Evolutionary conservation across 2,329 filamentous ascomycete species (phyloP).

Genomic region (Colletotrichum siamense): DNA sequence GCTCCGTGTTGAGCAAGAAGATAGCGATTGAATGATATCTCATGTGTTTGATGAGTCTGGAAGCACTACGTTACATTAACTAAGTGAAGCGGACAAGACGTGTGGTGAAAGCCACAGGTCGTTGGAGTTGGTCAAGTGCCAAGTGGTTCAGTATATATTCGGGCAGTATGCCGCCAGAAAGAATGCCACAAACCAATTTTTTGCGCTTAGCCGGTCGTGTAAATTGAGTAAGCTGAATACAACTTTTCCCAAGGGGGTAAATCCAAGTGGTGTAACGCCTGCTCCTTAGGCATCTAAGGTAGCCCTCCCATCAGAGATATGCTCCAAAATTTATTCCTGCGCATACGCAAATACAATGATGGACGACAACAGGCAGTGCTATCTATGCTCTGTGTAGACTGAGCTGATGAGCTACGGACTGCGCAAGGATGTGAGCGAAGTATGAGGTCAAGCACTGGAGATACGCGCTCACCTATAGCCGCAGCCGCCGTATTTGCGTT

Average conservation of each 20-base stretch:
- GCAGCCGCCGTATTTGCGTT: neutral
- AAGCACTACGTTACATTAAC: fast-evolving
- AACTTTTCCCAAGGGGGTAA: no score
- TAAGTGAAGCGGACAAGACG: neutral
- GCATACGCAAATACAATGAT: neutral
- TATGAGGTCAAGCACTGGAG: neutral
- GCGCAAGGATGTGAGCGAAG: neutral
- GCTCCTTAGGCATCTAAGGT: neutral
- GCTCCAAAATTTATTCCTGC: neutral
- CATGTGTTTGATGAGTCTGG: neutral
- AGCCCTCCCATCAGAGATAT: neutral
- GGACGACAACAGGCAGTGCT: neutral
- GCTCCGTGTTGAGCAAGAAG: neutral
- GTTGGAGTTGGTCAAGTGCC: fast-evolving
- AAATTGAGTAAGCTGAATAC: no score
- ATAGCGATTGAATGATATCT: conserved; percentile 12
- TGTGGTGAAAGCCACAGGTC: no score
- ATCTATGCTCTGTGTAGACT: neutral
- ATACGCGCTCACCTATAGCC: neutral
- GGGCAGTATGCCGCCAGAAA: neutral
- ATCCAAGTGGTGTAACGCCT: no score
- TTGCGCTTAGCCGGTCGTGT: no score
- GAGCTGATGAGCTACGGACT: neutral
- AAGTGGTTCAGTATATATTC: fast-evolving
- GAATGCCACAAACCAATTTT: neutral